Conservation (phyloP, 495 filamentous ascomycete species). For the Geopyxis carbonaria region DNA sequence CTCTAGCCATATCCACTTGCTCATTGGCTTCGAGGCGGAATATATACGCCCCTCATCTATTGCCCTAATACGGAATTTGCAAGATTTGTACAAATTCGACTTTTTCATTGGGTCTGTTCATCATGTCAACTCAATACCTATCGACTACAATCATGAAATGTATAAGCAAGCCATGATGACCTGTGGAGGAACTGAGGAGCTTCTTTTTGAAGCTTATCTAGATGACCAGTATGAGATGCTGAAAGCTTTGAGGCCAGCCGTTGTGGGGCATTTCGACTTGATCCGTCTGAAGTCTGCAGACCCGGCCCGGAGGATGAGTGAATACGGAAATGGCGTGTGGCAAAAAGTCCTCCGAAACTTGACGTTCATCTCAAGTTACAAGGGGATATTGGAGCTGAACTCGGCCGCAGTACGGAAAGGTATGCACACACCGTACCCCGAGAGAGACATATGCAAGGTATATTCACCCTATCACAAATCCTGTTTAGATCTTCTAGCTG, state of each 20-base stretch:
- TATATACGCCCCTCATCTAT: constrained; percentile 62
- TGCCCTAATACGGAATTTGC: constrained; percentile 39
- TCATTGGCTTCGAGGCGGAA: constrained; percentile 84
- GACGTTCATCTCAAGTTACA: constrained; percentile 47
- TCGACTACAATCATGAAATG: constrained; percentile 59
- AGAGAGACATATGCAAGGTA: constrained; percentile 59
- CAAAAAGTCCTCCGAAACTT: constrained; percentile 55
- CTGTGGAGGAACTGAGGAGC: constrained; percentile 43
- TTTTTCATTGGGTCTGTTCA: constrained; percentile 86
- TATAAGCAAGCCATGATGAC: constrained; percentile 39
- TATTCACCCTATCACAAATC: constrained; percentile 16
- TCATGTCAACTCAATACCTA: constrained; percentile 69
- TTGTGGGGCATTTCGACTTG: constrained; percentile 90
- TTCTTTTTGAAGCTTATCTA: constrained; percentile 63
- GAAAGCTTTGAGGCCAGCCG: constrained; percentile 46
- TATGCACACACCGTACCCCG: constrained; percentile 77
- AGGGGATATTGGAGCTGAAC: constrained; percentile 77
- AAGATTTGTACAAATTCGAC: constrained; percentile 48
- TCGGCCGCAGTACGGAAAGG: constrained; percentile 75
- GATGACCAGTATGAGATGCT: constrained; percentile 77
- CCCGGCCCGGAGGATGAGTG: constrained; percentile 36
- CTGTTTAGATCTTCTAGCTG: too few relatives aligned
- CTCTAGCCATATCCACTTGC: constrained; percentile 50
- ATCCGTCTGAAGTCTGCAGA: constrained; percentile 62
- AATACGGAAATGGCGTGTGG: constrained; percentile 47